Percentiles rank a stretch among this genome's conserved stretches.
Conservation (phyloP, 139 green algal genomes). For the Marvania coccoides region DNA sequence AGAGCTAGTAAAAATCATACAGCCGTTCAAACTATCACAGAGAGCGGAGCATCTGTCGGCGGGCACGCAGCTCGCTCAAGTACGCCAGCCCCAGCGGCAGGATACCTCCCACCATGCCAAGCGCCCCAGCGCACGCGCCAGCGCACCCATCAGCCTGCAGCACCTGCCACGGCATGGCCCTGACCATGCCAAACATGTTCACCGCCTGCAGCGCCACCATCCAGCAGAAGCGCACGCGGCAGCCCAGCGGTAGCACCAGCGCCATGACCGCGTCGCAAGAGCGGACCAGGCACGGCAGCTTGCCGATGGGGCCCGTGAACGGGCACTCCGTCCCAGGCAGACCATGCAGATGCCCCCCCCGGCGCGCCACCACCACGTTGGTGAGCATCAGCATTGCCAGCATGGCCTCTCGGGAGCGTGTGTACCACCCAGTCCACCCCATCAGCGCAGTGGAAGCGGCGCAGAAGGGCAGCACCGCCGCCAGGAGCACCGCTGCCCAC, state of each 20-base stretch:
- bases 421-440: neutral
- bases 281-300: neutral
- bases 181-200: neutral
- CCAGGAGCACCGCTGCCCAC: neutral
- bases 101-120: neutral
- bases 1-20: no score
- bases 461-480: neutral
- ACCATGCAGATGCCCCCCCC: no score
- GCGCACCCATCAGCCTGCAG: neutral
- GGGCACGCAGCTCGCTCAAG: neutral
- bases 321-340: no score
- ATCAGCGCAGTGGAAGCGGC: neutral
- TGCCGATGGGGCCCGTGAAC: neutral
- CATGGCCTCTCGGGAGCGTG: neutral
- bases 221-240: neutral
- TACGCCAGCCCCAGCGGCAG: neutral
- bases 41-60: no score
- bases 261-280: neutral
- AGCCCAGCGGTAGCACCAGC: neutral
- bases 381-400: neutral
- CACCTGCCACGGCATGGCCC: neutral
- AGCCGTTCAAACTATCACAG: no score
- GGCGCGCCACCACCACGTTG: neutral
- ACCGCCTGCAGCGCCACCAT: neutral
- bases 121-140: neutral